Conservation (phyloP, 2,329 filamentous ascomycete genomes). For the Colletotrichum simmondsii region DNA sequence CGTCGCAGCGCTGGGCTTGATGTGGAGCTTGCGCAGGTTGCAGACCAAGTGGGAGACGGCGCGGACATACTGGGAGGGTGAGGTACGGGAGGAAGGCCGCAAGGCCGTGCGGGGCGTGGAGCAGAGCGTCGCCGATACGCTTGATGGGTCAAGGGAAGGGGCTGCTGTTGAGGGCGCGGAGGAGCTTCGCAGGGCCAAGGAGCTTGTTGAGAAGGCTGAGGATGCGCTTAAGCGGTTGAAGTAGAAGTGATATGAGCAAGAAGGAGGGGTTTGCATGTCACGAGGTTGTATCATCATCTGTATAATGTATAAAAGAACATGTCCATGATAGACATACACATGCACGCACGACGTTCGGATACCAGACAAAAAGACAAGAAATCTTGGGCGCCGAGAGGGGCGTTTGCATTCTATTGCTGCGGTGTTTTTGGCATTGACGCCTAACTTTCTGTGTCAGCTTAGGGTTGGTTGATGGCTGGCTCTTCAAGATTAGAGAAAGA, state of each 20-base stretch:
- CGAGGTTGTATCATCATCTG: slow-evolving; percentile 26
- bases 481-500: not conserved
- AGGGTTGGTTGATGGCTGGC: not conserved
- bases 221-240: slow-evolving; percentile 60
- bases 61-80: slow-evolving; percentile 70
- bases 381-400: not conserved
- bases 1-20: slow-evolving; percentile 69
- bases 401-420: not conserved
- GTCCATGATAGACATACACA: slow-evolving; percentile 22
- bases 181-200: slow-evolving; percentile 52
- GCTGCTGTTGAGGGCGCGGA: slow-evolving; percentile 40
- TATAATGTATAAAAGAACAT: slow-evolving; percentile 33
- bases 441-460: slow-evolving; percentile 13
- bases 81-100: slow-evolving; percentile 74
- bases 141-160: slow-evolving; percentile 47
- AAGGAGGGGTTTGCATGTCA: not conserved
- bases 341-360: not conserved
- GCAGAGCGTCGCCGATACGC: slow-evolving; percentile 58
- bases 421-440: not conserved
- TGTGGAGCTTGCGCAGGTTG: slow-evolving; percentile 68
- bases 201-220: slow-evolving; percentile 60
- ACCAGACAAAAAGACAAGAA: not conserved
- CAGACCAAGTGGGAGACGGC: slow-evolving; percentile 73
- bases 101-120: slow-evolving; percentile 70
- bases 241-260: slow-evolving; percentile 40